These are phyloP conservation scores for Oxyria digyna DNA, from an alignment of 148 eudicot species.

Conservation along the genomic window DNA sequence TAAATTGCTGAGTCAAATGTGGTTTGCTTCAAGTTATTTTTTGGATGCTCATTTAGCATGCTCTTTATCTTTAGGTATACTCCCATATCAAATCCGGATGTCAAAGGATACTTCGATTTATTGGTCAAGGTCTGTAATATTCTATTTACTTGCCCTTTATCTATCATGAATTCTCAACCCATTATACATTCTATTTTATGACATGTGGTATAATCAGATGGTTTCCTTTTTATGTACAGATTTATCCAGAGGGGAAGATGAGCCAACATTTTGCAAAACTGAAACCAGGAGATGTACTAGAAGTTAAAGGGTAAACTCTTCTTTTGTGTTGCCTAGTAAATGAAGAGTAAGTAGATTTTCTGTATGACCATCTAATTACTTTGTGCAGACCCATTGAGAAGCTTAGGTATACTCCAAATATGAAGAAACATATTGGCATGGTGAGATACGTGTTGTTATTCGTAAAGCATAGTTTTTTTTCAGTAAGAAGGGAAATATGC, in stretches of 20 bases:
- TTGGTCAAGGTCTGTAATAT: slow-evolving; percentile 61
- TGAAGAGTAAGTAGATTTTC: not conserved
- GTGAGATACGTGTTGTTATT: slow-evolving; percentile 24
- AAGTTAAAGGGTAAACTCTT: slow-evolving; percentile 82
- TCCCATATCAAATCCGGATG: slow-evolving; percentile 87
- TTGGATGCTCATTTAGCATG: not conserved
- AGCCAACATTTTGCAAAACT: slow-evolving; percentile 92
- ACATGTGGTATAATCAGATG: not conserved
- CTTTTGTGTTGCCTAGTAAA: not conserved
- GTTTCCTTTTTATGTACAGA: slow-evolving; percentile 21
- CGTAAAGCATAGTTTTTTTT: not conserved
- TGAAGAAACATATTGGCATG: slow-evolving; percentile 99
- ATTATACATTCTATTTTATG: not conserved
- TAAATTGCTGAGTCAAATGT: not conserved
- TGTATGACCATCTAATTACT: slow-evolving; percentile 4
- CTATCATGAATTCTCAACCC: not conserved
- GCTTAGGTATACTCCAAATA: slow-evolving; percentile 87
- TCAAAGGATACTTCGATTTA: slow-evolving; percentile 87
- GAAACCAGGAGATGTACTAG: slow-evolving; percentile 84
- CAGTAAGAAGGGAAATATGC: not conserved
- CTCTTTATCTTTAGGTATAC: slow-evolving; percentile 52
- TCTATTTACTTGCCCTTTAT: not conserved
- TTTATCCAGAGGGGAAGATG: slow-evolving; percentile 98
- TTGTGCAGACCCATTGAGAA: slow-evolving; percentile 87
- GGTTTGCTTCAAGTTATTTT: not conserved